Evolutionary conservation across 176 grass and related monocot species (phyloP).

Genomic region (Miscanthus lutarioriparius): DNA sequence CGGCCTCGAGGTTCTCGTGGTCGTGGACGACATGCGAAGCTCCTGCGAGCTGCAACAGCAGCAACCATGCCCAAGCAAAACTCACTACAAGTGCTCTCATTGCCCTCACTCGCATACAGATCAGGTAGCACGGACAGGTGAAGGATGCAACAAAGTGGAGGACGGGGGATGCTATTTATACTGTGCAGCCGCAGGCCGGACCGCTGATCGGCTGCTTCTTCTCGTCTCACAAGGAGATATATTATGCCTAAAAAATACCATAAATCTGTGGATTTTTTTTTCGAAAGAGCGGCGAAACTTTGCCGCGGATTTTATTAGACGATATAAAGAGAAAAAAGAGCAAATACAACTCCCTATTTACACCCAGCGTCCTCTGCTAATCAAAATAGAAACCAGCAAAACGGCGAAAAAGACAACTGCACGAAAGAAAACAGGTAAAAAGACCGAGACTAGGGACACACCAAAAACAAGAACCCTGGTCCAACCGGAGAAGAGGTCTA

Average conservation of each 20-base stretch:
- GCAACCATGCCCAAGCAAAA: constrained; percentile 28
- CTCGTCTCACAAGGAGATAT: not conserved
- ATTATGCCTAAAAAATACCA: not conserved
- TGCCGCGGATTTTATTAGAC: too few species aligned
- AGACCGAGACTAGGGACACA: too few species aligned
- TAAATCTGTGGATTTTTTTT: not conserved
- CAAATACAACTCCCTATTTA: too few species aligned
- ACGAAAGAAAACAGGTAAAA: too few species aligned
- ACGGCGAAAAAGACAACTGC: too few species aligned
- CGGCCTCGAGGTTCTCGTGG: not conserved
- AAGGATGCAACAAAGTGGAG: constrained; percentile 22
- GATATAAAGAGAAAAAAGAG: too few species aligned
- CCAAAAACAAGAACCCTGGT: too few species aligned
- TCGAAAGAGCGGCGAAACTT: too few species aligned
- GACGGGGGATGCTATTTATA: constrained; percentile 36
- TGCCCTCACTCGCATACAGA: not conserved
- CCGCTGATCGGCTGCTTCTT: not conserved
- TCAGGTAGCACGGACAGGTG: not conserved
- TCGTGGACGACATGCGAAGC: constrained; percentile 57
- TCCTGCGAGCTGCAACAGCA: constrained; percentile 40
- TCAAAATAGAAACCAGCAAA: too few species aligned
- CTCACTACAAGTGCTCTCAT: constrained; percentile 26
- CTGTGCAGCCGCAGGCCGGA: not conserved
- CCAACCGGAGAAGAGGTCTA: too few species aligned
- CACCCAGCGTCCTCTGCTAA: too few species aligned